phyloP scores from a whole-genome alignment of 768 basidiomycete species.

The Terana coerulea region DNA sequence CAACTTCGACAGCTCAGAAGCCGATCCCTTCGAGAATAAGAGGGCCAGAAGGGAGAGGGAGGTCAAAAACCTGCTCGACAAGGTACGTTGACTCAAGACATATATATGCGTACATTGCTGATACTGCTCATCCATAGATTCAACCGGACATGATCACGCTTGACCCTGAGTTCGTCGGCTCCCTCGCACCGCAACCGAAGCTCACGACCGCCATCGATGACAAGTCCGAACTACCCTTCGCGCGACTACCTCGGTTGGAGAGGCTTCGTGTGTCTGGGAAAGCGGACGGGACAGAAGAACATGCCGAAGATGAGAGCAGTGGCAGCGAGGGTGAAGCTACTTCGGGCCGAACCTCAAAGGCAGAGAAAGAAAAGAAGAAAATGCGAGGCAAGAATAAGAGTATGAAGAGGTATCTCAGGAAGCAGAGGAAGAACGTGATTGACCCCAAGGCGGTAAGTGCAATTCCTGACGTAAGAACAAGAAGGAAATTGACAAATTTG shows the following conservation, averaged over 20 bases:
- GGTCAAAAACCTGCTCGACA: conserved; percentile 82
- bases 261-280: conserved; percentile 70
- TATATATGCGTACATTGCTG: background rate
- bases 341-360: conserved; percentile 24
- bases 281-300: conserved; percentile 62
- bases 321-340: conserved; percentile 31
- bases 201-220: conserved; percentile 48
- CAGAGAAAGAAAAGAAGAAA: conserved; percentile 62
- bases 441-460: conserved; percentile 69
- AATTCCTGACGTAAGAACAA: no score
- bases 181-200: conserved; percentile 57
- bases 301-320: conserved; percentile 32
- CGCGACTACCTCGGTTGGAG: conserved; percentile 76
- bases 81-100: conserved; percentile 40
- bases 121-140: conserved; percentile 45
- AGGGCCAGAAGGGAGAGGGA: conserved; percentile 83
- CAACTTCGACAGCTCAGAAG: conserved; percentile 90
- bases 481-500: conserved; percentile 2
- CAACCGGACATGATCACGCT: conserved; percentile 90
- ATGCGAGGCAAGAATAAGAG: conserved; percentile 88
- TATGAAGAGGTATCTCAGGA: conserved; percentile 81
- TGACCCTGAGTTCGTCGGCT: conserved; percentile 73
- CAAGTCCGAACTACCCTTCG: conserved; percentile 51
- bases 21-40: conserved; percentile 91
- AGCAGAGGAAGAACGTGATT: conserved; percentile 93